Percentiles rank a stretch among this genome's conserved stretches.
These are phyloP conservation scores for Patellifolia procumbens DNA, from an alignment of 179 eudicot genomes.

Conservation along the genomic window DNA sequence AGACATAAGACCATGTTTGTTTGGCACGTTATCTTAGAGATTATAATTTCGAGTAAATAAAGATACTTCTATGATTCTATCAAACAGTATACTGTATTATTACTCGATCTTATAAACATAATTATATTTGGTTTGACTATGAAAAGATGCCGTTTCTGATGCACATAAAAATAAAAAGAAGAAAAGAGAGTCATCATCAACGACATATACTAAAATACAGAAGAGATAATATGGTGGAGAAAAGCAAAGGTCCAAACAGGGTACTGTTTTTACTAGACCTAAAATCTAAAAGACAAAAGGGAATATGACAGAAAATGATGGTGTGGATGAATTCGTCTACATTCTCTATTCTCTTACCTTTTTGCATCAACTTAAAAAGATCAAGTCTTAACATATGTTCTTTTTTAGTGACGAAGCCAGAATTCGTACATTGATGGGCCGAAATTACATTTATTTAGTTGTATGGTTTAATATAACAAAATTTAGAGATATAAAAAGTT, in stretches of 20 bases:
- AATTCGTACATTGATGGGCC: too few relatives aligned
- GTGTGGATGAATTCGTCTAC: not conserved
- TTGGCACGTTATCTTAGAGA: too few relatives aligned
- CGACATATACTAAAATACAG: not conserved
- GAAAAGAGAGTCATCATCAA: not conserved
- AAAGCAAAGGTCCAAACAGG: not conserved
- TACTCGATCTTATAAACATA: not conserved
- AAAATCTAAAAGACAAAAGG: not conserved
- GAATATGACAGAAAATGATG: not conserved
- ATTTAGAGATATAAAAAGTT: too few relatives aligned
- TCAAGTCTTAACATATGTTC: too few relatives aligned
- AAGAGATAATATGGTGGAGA: not conserved
- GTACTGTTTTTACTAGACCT: not conserved
- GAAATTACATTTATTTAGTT: too few relatives aligned
- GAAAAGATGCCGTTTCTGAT: not conserved
- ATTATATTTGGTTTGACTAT: conserved; percentile 14
- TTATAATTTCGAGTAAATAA: too few relatives aligned
- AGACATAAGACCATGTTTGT: too few relatives aligned
- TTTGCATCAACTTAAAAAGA: too few relatives aligned
- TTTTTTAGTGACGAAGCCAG: too few relatives aligned
- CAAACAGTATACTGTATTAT: too few relatives aligned
- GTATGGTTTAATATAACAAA: too few relatives aligned
- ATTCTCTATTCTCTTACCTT: not conserved
- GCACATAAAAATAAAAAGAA: not conserved
- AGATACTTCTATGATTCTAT: too few relatives aligned